Percentiles rank a stretch among this genome's conserved stretches.
These are phyloP conservation scores for Castanopsis chinensis DNA, from an alignment of 306 rosid genomes.

Conservation along the genomic window DNA sequence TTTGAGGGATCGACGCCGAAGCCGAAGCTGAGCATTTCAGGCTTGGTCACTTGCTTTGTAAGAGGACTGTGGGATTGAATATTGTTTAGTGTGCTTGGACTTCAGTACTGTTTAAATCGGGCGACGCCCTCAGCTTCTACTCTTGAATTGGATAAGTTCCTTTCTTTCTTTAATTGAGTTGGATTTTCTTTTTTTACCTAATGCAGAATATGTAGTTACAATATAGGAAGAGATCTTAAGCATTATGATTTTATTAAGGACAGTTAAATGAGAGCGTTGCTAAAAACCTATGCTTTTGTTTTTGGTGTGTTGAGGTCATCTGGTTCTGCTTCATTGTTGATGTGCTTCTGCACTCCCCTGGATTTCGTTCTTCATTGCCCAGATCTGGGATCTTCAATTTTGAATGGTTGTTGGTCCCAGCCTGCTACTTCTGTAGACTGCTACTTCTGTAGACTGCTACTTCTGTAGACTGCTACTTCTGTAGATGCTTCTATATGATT, in stretches of 20 bases:
- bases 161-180: conserved; percentile 47
- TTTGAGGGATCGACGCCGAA: conserved; percentile 78
- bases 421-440: conserved; percentile 49
- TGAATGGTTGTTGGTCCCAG: conserved; percentile 67
- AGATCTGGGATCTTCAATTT: conserved; percentile 63
- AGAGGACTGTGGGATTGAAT: conserved; percentile 56
- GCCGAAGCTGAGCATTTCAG: conserved; percentile 71
- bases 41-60: conserved; percentile 23
- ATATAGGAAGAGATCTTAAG: conserved; percentile 38
- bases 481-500: conserved; percentile 58
- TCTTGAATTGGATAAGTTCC: conserved; percentile 72
- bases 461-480: conserved; percentile 41
- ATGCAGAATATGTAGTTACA: conserved; percentile 43
- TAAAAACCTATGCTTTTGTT: conserved; percentile 55
- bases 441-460: conserved; percentile 44
- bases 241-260: conserved; percentile 38
- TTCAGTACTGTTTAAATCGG: conserved; percentile 62
- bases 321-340: conserved; percentile 75
- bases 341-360: conserved; percentile 61
- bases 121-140: conserved; percentile 67
- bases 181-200: conserved; percentile 34
- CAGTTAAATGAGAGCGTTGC: conserved; percentile 43
- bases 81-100: conserved; percentile 60
- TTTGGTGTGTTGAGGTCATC: conserved; percentile 61
- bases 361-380: conserved; percentile 63